These are phyloP conservation scores for Coprinopsis strossmayeri DNA, from an alignment of 768 basidiomycete genomes.

Conservation along the genomic window DNA sequence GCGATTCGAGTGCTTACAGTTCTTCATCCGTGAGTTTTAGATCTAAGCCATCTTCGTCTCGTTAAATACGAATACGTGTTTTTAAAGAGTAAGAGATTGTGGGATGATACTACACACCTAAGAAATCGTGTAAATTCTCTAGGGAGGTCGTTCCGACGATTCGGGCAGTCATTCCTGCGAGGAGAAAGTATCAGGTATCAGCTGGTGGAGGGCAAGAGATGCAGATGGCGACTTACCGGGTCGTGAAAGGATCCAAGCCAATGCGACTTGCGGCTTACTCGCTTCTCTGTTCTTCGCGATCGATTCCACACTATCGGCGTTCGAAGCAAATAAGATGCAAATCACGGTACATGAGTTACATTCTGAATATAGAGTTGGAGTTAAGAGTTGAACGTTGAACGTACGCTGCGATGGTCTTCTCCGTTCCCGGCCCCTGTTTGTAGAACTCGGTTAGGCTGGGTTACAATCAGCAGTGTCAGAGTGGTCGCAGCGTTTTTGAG, in stretches of 20 bases:
- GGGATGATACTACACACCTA: conserved; percentile 33
- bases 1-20: conserved; percentile 46
- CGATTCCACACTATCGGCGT: conserved; percentile 43
- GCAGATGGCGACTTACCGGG: conserved; percentile 21
- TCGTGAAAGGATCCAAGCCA: conserved; percentile 46
- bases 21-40: conserved; percentile 51
- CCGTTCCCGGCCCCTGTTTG: conserved; percentile 17
- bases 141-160: conserved; percentile 51
- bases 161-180: conserved; percentile 43
- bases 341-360: neutral
- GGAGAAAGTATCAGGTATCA: neutral
- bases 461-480: neutral
- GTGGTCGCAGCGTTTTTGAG: too few species aligned
- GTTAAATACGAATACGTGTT: too few species aligned
- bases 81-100: too few species aligned
- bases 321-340: too few species aligned
- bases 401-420: conserved; percentile 34
- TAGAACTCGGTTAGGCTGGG: conserved; percentile 20
- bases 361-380: neutral
- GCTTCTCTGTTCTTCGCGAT: conserved; percentile 44
- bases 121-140: conserved; percentile 44
- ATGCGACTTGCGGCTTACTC: conserved; percentile 51
- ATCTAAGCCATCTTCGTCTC: conserved; percentile 32
- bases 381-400: conserved; percentile 13
- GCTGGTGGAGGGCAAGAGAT: neutral